Conservation (phyloP, 345 rosid genomes). For the Populus deltoides region DNA sequence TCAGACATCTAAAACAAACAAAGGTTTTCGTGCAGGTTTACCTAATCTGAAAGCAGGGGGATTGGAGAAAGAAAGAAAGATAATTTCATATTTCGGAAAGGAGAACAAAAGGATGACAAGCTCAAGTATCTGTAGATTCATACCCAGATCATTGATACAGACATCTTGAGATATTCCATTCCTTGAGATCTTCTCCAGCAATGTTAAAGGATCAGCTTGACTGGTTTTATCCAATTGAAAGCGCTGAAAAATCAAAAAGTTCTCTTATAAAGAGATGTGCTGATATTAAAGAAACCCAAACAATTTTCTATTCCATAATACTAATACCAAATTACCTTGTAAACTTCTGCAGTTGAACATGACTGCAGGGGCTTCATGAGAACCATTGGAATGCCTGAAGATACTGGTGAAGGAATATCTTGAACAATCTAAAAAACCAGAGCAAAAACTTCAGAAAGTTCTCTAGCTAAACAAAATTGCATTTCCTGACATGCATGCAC, state of each 20-base stretch:
- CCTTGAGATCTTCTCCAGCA: constrained; percentile 70
- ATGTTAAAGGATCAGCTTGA: constrained; percentile 59
- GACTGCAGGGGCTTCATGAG: constrained; percentile 86
- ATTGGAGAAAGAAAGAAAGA: not conserved
- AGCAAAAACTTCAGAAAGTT: constrained; percentile 12
- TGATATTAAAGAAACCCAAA: constrained; percentile 7
- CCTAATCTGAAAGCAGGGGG: not conserved
- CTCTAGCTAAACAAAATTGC: not conserved
- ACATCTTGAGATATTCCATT: constrained; percentile 78
- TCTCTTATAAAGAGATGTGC: constrained; percentile 2
- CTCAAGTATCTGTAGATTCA: constrained; percentile 13
- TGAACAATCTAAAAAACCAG: constrained; percentile 58
- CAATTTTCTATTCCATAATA: not conserved
- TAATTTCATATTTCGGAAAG: not conserved
- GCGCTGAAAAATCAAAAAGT: constrained; percentile 42
- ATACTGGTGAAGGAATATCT: constrained; percentile 74
- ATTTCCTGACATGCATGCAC: not conserved
- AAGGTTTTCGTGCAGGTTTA: not conserved
- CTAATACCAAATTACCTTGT: constrained; percentile 50
- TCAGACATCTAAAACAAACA: not conserved
- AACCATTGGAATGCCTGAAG: constrained; percentile 72
- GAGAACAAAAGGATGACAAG: not conserved
- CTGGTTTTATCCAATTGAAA: constrained; percentile 68
- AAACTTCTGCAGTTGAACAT: constrained; percentile 92
- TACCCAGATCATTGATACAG: constrained; percentile 94